Evolutionary conservation across 306 rosid genomes (phyloP).

Genomic region (Arachis stenosperma): DNA sequence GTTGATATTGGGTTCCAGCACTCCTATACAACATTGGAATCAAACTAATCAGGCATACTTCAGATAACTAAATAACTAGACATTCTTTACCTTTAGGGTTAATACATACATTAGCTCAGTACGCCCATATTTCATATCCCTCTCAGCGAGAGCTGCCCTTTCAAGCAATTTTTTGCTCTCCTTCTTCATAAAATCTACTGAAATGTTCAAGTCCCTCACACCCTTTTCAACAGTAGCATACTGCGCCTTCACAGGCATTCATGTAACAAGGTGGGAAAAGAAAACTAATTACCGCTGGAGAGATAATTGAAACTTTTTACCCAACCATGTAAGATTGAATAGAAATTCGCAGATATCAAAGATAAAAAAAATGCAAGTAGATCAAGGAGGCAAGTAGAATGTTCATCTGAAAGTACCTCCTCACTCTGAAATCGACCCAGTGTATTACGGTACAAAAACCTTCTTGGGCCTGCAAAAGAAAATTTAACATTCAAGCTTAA

Average conservation of each 20-base stretch:
- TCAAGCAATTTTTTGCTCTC: slow-evolving; percentile 85
- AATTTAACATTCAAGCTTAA: slow-evolving; percentile 7
- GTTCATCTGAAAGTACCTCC: slow-evolving; percentile 64
- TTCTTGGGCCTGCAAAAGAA: slow-evolving; percentile 72
- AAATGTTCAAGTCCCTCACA: slow-evolving; percentile 70
- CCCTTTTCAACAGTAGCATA: slow-evolving; percentile 75
- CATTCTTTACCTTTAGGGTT: slow-evolving; percentile 14
- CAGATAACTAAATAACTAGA: slow-evolving; percentile 25
- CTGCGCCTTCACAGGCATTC: slow-evolving; percentile 60
- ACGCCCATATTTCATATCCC: slow-evolving; percentile 79
- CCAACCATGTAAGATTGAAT: slow-evolving; percentile 2
- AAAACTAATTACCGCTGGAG: slow-evolving; percentile 25
- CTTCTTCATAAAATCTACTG: slow-evolving; percentile 77
- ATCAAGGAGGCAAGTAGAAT: slow-evolving; percentile 23
- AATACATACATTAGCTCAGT: slow-evolving; percentile 67
- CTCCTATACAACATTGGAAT: slow-evolving; percentile 50
- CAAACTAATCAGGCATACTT: slow-evolving; percentile 29
- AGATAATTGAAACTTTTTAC: slow-evolving; percentile 20
- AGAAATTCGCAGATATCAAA: slow-evolving; percentile 12
- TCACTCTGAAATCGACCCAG: slow-evolving; percentile 81
- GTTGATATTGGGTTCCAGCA: slow-evolving; percentile 72
- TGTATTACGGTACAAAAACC: slow-evolving; percentile 82
- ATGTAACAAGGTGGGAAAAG: slow-evolving; percentile 29
- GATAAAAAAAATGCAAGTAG: slow-evolving; percentile 23
- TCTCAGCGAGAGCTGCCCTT: slow-evolving; percentile 84